A percentile compares a stretch with the other conserved stretches of the same genome.
Evolutionary conservation across 2,329 filamentous ascomycete species (phyloP).

Genomic region (Exophiala alcalophila): DNA sequence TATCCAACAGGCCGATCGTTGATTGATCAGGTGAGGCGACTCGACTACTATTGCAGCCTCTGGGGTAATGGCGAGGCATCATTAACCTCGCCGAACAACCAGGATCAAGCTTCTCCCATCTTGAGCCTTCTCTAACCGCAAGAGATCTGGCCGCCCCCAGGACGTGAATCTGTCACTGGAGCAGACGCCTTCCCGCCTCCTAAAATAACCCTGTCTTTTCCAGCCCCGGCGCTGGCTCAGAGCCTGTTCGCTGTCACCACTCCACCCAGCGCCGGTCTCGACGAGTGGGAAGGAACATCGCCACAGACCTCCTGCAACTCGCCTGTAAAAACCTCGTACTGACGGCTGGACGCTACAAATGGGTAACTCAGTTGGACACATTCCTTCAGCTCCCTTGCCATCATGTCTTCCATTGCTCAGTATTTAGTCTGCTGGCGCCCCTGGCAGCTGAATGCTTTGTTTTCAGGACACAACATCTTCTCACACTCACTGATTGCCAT

Average conservation of each 20-base stretch:
- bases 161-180: background rate
- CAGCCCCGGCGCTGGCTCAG: too few species aligned
- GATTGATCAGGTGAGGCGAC: background rate
- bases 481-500: constrained; percentile 1
- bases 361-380: background rate
- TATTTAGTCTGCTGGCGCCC: constrained; percentile 3
- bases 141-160: background rate
- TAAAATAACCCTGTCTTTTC: constrained; percentile 9
- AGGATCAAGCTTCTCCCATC: too few species aligned
- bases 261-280: too few species aligned
- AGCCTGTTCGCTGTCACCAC: background rate
- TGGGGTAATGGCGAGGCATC: background rate
- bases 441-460: background rate
- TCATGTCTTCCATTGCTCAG: background rate
- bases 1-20: background rate
- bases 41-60: background rate
- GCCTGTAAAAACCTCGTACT: constrained; percentile 8
- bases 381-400: background rate
- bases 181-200: constrained; percentile 6
- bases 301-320: constrained; percentile 11
- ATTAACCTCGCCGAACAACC: constrained; percentile 3
- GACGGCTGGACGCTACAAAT: constrained; percentile 14
- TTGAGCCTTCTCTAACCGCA: too few species aligned
- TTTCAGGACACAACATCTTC: too few species aligned
- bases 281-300: too few species aligned